Evolutionary conservation across 305 asterid genomes (phyloP), one percentile per base, ranked within the genome.

Genomic region (Fraxinus sp.): DNA sequence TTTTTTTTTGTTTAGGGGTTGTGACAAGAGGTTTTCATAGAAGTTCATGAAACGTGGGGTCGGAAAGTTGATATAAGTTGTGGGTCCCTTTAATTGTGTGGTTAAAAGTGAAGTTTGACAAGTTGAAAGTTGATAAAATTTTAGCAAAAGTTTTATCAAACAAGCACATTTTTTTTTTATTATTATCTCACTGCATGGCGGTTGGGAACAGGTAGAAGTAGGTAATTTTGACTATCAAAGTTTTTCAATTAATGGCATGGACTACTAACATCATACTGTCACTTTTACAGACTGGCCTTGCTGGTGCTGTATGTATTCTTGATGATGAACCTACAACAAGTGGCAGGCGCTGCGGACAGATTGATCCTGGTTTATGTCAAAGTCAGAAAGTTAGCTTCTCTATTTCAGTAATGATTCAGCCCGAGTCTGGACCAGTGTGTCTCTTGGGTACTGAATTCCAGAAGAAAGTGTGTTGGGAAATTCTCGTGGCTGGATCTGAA

Each of bases 271-370:
- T 52, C 6, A 52, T 44, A 57, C 41, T 62, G 36, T 82, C 73
- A 39, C 39, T 86, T 33, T 87, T 89, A 77, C 92, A 97, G 99
- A 97, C 98, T 62, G 97, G 98, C 81, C 91, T 93, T 85, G 22
- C 90, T 87, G 99, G 95, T 87, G 97, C 98, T 90, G 91, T 95
- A 78, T 97, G 99, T 85, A 90, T 97, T 78, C 97, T 97, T 88
- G 99, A 97, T 88, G 99, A 97, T 82, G 99, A 97, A 85, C 98
- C 99, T 73, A 91, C 98, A 76, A 94, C 95, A 80, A 95, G 94
- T 85, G 98, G 99, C 84, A 89, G 98, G 88, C 93, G 84, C 87
- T 97, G 96, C 76, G 99, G 99, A 81, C 93, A 88, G 91, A 91
- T 97, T 57, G 98, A 97, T 90, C 89, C 87, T 76, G 88, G 88